These are phyloP conservation scores for Phaffia tasmanica DNA, from an alignment of 768 basidiomycete genomes.

Conservation along the genomic window DNA sequence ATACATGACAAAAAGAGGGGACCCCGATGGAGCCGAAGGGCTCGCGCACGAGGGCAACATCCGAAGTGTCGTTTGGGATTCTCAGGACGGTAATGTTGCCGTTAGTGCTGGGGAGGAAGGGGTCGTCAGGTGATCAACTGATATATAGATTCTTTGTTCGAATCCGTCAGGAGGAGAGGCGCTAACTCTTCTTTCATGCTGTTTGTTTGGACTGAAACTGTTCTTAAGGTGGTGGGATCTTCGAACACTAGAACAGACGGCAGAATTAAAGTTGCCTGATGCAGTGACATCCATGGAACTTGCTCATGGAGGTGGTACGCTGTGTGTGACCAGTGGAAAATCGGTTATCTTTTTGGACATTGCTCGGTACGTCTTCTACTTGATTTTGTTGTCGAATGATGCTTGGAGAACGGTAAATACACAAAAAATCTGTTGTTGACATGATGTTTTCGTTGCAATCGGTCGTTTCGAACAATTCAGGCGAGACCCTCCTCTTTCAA, in stretches of 20 bases:
- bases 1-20: slow-evolving; percentile 54
- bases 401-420: neutral
- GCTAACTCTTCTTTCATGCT: slow-evolving; percentile 1
- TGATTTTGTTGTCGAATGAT: neutral
- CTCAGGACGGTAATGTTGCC: slow-evolving; percentile 60
- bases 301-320: slow-evolving; percentile 59
- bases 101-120: slow-evolving; percentile 90
- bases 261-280: slow-evolving; percentile 57
- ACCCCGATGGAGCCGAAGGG: slow-evolving; percentile 30
- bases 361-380: slow-evolving; percentile 32
- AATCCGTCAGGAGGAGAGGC: neutral
- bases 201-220: slow-evolving; percentile 17
- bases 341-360: slow-evolving; percentile 77
- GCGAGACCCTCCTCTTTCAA: slow-evolving; percentile 56
- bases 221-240: slow-evolving; percentile 86
- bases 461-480: slow-evolving; percentile 29
- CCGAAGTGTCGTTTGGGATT: slow-evolving; percentile 84
- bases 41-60: slow-evolving; percentile 77
- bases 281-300: slow-evolving; percentile 92
- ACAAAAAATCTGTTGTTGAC: too few relatives aligned
- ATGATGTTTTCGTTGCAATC: neutral
- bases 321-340: slow-evolving; percentile 83
- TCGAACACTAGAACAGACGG: slow-evolving; percentile 60
- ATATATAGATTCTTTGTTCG: neutral
- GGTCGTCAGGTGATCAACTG: slow-evolving; percentile 57